These are phyloP conservation scores for Cystobasidiaceae sp. DNA, from an alignment of 1,284 basidiomycete genomes.

Conservation along the genomic window DNA sequence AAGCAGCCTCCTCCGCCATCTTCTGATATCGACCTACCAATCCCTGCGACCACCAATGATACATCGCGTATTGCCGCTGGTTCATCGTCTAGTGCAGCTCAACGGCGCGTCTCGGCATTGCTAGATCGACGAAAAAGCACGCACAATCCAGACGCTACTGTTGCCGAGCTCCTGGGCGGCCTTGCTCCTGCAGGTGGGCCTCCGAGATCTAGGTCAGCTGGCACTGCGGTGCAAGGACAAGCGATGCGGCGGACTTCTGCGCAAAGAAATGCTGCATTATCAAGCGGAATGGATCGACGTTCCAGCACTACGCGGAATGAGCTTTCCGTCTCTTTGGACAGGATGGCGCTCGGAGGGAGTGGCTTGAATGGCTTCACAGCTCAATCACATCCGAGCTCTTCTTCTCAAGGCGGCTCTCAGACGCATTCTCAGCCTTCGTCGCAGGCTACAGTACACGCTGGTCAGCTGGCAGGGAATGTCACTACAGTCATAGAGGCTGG, in stretches of 20 bases:
- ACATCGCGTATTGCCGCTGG: background rate
- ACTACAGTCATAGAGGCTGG: background rate
- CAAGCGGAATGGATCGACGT: conserved; percentile 7
- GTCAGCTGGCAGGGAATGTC: background rate
- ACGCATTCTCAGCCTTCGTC: background rate
- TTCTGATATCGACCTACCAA: conserved; percentile 4
- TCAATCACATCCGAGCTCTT: background rate
- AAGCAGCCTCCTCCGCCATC: background rate
- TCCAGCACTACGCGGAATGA: conserved; percentile 51
- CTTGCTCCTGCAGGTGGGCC: background rate
- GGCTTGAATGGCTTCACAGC: background rate
- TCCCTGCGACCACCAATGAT: background rate
- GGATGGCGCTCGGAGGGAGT: conserved; percentile 55
- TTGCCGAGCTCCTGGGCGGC: background rate
- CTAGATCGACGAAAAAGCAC: conserved; percentile 9
- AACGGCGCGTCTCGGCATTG: conserved; percentile 2
- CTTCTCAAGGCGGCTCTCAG: background rate
- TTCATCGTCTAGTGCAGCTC: background rate
- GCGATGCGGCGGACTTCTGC: background rate
- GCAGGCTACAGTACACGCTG: background rate
- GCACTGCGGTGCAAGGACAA: background rate
- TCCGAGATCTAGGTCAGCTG: background rate
- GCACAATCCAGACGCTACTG: conserved; percentile 8
- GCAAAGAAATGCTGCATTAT: background rate
- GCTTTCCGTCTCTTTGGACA: conserved; percentile 58